Conservation (phyloP, 2,329 filamentous ascomycete genomes). For the Trichoderma endophyticum region DNA sequence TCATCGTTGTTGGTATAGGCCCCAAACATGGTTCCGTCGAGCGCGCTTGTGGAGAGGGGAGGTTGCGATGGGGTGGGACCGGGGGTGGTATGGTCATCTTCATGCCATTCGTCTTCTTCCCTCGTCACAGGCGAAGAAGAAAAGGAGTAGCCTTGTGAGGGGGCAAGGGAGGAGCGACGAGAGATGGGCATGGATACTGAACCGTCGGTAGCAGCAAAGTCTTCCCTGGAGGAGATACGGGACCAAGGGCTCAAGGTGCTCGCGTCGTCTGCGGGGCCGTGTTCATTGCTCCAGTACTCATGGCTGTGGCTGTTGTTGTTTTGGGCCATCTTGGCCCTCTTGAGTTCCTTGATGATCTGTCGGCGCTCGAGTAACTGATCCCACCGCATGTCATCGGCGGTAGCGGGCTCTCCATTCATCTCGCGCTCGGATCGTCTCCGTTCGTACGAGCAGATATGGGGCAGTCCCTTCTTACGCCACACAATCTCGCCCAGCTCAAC, state of each 20-base stretch:
- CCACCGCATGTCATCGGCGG: conserved; percentile 59
- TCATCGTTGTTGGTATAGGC: conserved; percentile 56
- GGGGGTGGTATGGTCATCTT: conserved; percentile 53
- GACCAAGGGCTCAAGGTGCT: conserved; percentile 40
- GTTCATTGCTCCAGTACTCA: conserved; percentile 81
- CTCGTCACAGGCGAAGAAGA: conserved; percentile 35
- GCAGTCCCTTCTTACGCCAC: conserved; percentile 86
- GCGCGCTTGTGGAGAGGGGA: conserved; percentile 52
- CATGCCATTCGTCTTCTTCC: conserved; percentile 37
- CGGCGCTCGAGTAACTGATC: conserved; percentile 58
- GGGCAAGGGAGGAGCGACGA: conserved; percentile 43
- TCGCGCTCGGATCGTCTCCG: conserved; percentile 75
- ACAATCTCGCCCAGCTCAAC: conserved; percentile 91
- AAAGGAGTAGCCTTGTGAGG: conserved; percentile 47
- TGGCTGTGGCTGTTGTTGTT: conserved; percentile 48
- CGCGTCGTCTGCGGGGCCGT: conserved; percentile 59
- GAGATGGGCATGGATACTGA: conserved; percentile 39
- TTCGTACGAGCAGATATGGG: conserved; percentile 79
- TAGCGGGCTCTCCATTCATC: conserved; percentile 56
- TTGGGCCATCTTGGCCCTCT: conserved; percentile 53
- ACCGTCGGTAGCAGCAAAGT: conserved; percentile 37
- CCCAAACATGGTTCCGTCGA: conserved; percentile 77
- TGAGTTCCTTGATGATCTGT: conserved; percentile 54
- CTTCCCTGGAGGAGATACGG: conserved; percentile 42
- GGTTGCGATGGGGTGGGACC: conserved; percentile 46